Evolutionary conservation across 805 yeast genomes (phyloP).

Genomic region (Lipomyces orientalis): DNA sequence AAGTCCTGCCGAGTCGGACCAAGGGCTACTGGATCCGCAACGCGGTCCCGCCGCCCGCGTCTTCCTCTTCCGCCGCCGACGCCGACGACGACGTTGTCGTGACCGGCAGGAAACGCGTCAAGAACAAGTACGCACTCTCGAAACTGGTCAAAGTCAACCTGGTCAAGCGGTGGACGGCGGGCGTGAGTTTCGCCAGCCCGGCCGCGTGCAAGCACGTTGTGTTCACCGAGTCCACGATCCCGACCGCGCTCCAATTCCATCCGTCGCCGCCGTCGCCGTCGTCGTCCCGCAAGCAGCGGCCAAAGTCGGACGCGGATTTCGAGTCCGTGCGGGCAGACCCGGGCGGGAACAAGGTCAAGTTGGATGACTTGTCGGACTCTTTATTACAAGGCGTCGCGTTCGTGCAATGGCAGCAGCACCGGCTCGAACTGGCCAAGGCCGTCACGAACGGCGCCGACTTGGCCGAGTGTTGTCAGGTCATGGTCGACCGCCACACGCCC

Average conservation of each 20-base stretch:
- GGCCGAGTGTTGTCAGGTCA: neutral
- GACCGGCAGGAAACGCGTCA: neutral
- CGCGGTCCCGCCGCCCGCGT: neutral
- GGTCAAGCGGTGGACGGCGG: conserved; percentile 17
- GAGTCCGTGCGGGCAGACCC: neutral
- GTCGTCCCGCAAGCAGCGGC: neutral
- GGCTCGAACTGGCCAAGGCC: conserved; percentile 15
- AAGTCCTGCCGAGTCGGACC: conserved; percentile 12
- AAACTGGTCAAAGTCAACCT: conserved; percentile 17
- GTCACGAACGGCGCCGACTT: conserved; percentile 13
- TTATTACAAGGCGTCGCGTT: conserved; percentile 58
- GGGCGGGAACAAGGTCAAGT: conserved; percentile 46
- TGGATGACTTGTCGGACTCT: conserved; percentile 66
- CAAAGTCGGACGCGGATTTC: neutral
- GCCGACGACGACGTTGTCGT: neutral
- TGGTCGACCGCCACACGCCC: neutral
- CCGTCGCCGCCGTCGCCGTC: neutral
- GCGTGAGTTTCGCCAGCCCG: conserved; percentile 7
- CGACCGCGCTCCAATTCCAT: conserved; percentile 11
- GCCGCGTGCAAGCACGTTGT: conserved; percentile 12
- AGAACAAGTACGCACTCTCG: conserved; percentile 11
- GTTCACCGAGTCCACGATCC: conserved; percentile 12
- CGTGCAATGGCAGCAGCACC: conserved; percentile 49
- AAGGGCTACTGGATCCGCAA: conserved; percentile 19
- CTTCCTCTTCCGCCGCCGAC: too few species aligned